phyloP scores from a whole-genome alignment of 306 rosid genomes.

The Medicago ruthenica region DNA sequence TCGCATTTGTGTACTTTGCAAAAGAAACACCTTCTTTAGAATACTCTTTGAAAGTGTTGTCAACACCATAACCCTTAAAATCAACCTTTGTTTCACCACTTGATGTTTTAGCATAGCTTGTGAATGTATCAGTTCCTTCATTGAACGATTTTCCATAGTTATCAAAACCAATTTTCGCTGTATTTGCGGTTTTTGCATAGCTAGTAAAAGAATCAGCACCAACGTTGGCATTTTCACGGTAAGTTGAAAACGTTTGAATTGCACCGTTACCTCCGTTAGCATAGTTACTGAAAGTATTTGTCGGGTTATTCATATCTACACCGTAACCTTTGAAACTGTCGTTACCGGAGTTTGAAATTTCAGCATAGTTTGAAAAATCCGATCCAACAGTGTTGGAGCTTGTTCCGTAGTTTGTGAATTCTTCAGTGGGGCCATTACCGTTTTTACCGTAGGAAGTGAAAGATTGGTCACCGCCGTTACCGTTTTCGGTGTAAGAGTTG shows the following conservation, averaged over 20 bases:
- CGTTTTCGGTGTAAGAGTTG: slow-evolving; percentile 68
- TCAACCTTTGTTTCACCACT: slow-evolving; percentile 47
- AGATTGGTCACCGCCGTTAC: slow-evolving; percentile 79
- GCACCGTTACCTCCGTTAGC: slow-evolving; percentile 78
- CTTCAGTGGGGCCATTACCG: slow-evolving; percentile 69
- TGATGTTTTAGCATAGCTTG: slow-evolving; percentile 65
- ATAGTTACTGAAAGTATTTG: slow-evolving; percentile 69
- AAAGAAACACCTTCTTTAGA: slow-evolving; percentile 58
- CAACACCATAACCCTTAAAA: slow-evolving; percentile 79
- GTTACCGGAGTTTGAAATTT: slow-evolving; percentile 53
- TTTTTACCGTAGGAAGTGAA: slow-evolving; percentile 73
- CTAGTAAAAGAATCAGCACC: slow-evolving; percentile 81
- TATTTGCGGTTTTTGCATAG: slow-evolving; percentile 68
- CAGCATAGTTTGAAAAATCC: slow-evolving; percentile 66
- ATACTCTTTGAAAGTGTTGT: slow-evolving; percentile 88
- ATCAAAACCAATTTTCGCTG: slow-evolving; percentile 60
- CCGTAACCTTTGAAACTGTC: slow-evolving; percentile 76
- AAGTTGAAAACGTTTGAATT: slow-evolving; percentile 64
- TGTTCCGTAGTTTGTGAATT: slow-evolving; percentile 68
- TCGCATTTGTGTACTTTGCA: slow-evolving; percentile 56
- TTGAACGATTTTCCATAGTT: slow-evolving; percentile 90
- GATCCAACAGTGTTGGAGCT: slow-evolving; percentile 71
- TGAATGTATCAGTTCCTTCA: slow-evolving; percentile 76
- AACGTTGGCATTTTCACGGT: slow-evolving; percentile 81
- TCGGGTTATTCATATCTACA: slow-evolving; percentile 69